Conservation (phyloP, 148 eudicot genomes). For the Arctostaphylos glauca region DNA sequence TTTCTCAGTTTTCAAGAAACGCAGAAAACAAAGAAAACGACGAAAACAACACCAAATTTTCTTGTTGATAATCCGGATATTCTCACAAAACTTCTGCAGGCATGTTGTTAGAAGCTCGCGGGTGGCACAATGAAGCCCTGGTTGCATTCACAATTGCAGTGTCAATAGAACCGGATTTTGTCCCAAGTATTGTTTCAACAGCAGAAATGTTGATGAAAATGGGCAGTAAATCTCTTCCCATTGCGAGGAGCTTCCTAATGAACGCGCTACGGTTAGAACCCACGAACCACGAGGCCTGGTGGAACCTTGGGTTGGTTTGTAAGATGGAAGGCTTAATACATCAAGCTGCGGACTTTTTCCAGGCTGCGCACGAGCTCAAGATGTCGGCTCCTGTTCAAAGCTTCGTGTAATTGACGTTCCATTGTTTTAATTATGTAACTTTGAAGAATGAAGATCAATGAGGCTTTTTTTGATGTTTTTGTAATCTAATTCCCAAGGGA, state of each 20-base stretch:
- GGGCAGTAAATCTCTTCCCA: slow-evolving; percentile 41
- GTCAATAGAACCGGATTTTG: slow-evolving; percentile 69
- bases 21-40: neutral
- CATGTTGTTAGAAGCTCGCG: slow-evolving; percentile 43
- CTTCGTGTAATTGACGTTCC: slow-evolving; percentile 13
- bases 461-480: neutral
- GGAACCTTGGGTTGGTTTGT: slow-evolving; percentile 62
- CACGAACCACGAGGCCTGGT: slow-evolving; percentile 76
- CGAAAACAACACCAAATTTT: neutral
- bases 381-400: slow-evolving; percentile 71
- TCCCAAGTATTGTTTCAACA: slow-evolving; percentile 65
- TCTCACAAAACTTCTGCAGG: slow-evolving; percentile 33
- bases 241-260: slow-evolving; percentile 76
- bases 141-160: slow-evolving; percentile 58
- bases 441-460: neutral
- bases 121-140: slow-evolving; percentile 56
- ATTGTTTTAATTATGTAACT: neutral
- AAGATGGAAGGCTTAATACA: slow-evolving; percentile 65
- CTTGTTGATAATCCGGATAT: neutral
- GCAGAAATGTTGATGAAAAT: slow-evolving; percentile 54
- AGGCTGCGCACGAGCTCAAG: slow-evolving; percentile 83
- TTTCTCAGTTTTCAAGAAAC: neutral
- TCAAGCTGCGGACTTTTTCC: slow-evolving; percentile 88
- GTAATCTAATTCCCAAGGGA: neutral
- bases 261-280: slow-evolving; percentile 74